Conservation (phyloP, 345 rosid species). For the Lepidium aucheri region DNA sequence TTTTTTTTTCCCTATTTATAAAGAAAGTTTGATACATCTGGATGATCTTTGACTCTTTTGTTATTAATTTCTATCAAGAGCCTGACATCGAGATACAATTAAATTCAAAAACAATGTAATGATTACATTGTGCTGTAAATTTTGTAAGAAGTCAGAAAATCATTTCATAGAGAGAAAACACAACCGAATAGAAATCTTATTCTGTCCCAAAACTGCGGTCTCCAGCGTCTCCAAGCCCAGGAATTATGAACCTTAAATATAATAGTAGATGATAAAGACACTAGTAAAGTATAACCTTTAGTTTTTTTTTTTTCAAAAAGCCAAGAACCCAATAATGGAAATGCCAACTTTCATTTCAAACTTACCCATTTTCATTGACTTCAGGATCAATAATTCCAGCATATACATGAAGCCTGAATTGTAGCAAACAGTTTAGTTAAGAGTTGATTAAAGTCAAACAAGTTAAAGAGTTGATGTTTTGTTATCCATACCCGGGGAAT, state of each 20-base stretch:
- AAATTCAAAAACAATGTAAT: background rate
- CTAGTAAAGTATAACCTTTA: background rate
- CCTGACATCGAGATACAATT: background rate
- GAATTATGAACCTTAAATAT: constrained; percentile 66
- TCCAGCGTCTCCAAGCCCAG: constrained; percentile 99
- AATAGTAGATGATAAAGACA: background rate
- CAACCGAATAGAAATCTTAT: background rate
- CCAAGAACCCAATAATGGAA: background rate
- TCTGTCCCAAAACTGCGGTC: constrained; percentile 92
- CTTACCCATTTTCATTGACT: constrained; percentile 79
- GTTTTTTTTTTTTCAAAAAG: background rate
- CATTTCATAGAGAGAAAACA: background rate
- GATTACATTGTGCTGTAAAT: background rate
- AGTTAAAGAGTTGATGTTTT: background rate
- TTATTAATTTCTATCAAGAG: background rate
- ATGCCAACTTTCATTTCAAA: background rate
- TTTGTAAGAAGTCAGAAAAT: background rate
- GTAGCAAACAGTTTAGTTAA: constrained; percentile 4
- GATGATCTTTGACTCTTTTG: background rate
- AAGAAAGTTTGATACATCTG: too few species aligned
- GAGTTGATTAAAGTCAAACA: background rate
- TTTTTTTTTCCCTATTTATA: too few species aligned
- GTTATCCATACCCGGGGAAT: constrained; percentile 67
- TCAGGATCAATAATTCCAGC: constrained; percentile 84
- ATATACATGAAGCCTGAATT: constrained; percentile 81